These are phyloP conservation scores for Balakata baccata DNA, from an alignment of 345 rosid genomes.

Conservation along the genomic window DNA sequence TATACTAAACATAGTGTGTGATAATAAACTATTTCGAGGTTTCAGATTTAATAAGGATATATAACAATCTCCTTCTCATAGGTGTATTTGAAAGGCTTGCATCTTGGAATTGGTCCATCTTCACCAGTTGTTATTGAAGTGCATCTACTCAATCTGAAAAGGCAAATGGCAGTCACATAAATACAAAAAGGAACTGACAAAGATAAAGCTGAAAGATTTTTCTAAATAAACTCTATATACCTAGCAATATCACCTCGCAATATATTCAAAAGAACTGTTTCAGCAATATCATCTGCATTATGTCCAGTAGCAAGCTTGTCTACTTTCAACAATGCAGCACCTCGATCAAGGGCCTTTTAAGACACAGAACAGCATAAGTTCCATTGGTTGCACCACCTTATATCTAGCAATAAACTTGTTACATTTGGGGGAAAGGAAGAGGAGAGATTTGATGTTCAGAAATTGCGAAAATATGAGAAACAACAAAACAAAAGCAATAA, in stretches of 20 bases:
- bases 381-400: neutral
- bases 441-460: neutral
- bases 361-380: constrained; percentile 8
- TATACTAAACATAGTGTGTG: neutral
- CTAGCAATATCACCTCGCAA: constrained; percentile 91
- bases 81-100: constrained; percentile 94
- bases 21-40: constrained; percentile 3
- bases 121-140: constrained; percentile 87
- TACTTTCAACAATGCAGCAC: constrained; percentile 78
- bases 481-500: neutral
- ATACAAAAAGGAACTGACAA: neutral
- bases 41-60: constrained; percentile 54
- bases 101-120: constrained; percentile 93
- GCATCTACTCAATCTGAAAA: constrained; percentile 76
- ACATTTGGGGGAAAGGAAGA: neutral
- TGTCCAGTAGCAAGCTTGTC: constrained; percentile 92
- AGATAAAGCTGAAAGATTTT: constrained; percentile 5
- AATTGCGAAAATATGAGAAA: neutral
- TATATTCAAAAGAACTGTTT: constrained; percentile 84
- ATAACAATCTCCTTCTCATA: constrained; percentile 97
- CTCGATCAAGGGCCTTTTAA: constrained; percentile 89
- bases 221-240: constrained; percentile 30
- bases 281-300: constrained; percentile 97
- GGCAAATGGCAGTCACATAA: neutral
- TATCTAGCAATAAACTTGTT: neutral